Conservation (phyloP, 2,329 filamentous ascomycete genomes). For the Penicillium sp. region DNA sequence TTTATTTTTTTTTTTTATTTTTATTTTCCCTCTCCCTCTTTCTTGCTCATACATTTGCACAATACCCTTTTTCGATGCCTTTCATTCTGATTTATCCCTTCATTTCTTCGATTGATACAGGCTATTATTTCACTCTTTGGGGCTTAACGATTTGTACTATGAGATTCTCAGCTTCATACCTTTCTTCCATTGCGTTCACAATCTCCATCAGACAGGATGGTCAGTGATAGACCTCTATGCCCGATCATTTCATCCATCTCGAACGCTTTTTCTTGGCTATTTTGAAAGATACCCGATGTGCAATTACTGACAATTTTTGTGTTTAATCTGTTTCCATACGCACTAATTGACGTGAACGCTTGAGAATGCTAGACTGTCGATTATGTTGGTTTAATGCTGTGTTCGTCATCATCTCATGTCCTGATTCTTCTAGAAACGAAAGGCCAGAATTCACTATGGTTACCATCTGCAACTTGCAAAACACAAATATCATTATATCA, state of each 20-base stretch:
- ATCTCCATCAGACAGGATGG: background rate
- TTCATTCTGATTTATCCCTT: slow-evolving; percentile 6
- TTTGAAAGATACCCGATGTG: slow-evolving; percentile 31
- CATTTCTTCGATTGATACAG: slow-evolving; percentile 7
- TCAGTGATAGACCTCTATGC: slow-evolving; percentile 9
- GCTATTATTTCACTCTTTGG: slow-evolving; percentile 3
- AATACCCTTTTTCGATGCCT: slow-evolving; percentile 21
- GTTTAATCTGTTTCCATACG: background rate
- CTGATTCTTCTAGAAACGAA: background rate
- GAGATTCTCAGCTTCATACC: background rate
- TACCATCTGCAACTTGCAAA: background rate
- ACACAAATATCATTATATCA: background rate
- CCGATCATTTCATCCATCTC: slow-evolving; percentile 3
- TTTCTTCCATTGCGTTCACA: background rate
- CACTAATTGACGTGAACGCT: background rate
- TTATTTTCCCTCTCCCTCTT: slow-evolving; percentile 3
- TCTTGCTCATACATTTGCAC: slow-evolving; percentile 13
- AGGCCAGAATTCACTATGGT: background rate
- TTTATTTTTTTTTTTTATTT: background rate
- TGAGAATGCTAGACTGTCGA: background rate
- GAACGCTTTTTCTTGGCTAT: slow-evolving; percentile 9
- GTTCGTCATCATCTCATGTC: background rate
- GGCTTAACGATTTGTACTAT: slow-evolving; percentile 5
- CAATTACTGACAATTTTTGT: slow-evolving; percentile 15
- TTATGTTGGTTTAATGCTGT: background rate